phyloP scores from a whole-genome alignment of 2,329 filamentous ascomycete species.

The Diaporthe capsici region DNA sequence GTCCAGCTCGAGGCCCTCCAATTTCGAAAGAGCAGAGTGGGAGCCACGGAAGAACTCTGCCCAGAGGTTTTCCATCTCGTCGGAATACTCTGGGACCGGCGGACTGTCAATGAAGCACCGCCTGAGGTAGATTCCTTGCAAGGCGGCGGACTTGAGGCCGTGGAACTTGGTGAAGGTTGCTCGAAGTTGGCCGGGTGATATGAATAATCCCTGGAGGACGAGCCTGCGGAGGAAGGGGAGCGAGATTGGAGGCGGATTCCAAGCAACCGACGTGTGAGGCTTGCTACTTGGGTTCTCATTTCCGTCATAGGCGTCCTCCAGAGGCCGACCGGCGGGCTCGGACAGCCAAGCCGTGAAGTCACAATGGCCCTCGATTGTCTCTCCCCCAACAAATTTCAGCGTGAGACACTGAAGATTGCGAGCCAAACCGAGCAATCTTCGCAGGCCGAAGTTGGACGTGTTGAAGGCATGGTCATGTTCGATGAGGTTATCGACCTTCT shows the following conservation, averaged over 20 bases:
- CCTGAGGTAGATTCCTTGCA: neutral
- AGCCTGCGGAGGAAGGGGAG: neutral
- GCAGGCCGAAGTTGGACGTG: neutral
- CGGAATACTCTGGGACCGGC: neutral
- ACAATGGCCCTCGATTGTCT: neutral
- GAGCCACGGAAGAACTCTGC: neutral
- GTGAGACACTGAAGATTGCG: neutral
- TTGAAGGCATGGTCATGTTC: neutral
- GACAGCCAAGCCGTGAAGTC: neutral
- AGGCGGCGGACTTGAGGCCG: neutral
- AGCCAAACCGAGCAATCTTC: neutral
- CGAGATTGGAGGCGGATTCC: neutral
- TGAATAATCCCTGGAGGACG: neutral
- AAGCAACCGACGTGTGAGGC: neutral
- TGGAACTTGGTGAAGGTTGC: neutral
- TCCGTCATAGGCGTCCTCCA: too few relatives aligned
- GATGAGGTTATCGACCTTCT: accelerated
- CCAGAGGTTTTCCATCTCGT: neutral
- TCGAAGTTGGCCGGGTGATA: neutral
- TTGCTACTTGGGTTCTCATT: too few relatives aligned
- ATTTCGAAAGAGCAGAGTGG: neutral
- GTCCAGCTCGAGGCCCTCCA: neutral
- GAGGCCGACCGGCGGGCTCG: neutral
- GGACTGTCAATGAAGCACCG: neutral
- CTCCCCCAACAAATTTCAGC: neutral